phyloP scores from a whole-genome alignment of 148 eudicot species.

The Drosera capensis region DNA sequence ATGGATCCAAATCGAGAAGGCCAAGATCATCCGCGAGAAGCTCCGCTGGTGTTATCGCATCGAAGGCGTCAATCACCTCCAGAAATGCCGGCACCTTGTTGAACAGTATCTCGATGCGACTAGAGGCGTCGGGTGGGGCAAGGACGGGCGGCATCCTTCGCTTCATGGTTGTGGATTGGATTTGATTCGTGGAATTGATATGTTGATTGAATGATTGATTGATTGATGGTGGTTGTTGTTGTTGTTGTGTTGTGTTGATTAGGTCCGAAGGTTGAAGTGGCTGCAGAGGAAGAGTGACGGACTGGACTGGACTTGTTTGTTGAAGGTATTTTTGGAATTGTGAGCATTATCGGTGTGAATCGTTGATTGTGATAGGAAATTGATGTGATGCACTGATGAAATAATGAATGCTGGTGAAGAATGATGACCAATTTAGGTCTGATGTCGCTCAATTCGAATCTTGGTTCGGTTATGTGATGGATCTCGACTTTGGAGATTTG shows the following conservation, averaged over 20 bases:
- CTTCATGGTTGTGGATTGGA: constrained; percentile 48
- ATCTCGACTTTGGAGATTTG: too few relatives aligned
- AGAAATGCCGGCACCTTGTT: constrained; percentile 86
- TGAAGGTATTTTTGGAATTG: too few relatives aligned
- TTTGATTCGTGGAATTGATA: constrained; percentile 2
- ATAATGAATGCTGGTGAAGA: too few relatives aligned
- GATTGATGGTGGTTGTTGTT: neutral
- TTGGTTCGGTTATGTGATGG: too few relatives aligned
- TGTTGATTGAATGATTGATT: neutral
- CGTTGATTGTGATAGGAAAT: too few relatives aligned
- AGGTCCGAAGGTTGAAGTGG: constrained; percentile 28
- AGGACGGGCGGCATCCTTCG: constrained; percentile 56
- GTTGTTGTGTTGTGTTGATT: constrained; percentile 1
- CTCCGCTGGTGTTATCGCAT: constrained; percentile 79
- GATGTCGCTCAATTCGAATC: too few relatives aligned
- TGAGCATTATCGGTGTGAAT: too few relatives aligned
- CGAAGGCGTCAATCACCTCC: constrained; percentile 82
- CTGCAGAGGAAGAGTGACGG: too few relatives aligned
- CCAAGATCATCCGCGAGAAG: constrained; percentile 67
- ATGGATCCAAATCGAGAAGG: constrained; percentile 89
- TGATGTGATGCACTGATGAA: too few relatives aligned
- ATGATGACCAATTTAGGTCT: too few relatives aligned
- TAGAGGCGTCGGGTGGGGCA: constrained; percentile 89
- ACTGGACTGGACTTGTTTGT: too few relatives aligned
- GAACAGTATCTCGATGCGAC: constrained; percentile 78